Evolutionary conservation across 768 basidiomycete genomes (phyloP).

Genomic region (Leccinum obscurum): DNA sequence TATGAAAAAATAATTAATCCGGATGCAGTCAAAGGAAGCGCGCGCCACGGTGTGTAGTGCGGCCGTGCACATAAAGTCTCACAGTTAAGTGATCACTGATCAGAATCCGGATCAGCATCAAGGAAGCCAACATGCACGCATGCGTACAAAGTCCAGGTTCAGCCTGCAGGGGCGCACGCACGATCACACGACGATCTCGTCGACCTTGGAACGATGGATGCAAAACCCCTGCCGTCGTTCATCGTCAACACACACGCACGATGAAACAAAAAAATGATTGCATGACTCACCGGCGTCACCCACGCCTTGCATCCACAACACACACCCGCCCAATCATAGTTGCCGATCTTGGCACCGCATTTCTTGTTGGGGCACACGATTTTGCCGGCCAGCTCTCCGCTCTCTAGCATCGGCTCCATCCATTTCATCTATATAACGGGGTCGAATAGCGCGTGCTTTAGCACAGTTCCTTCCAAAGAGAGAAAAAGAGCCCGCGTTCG

Average conservation of each 20-base stretch:
- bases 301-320: conserved; percentile 90
- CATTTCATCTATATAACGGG: conserved; percentile 70
- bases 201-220: conserved; percentile 67
- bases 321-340: conserved; percentile 96
- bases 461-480: neutral
- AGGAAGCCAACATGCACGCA: neutral
- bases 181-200: conserved; percentile 47
- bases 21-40: neutral
- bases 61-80: neutral
- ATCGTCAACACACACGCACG: neutral
- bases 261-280: neutral
- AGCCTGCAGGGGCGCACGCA: neutral
- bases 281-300: conserved; percentile 72
- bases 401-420: conserved; percentile 84
- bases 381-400: conserved; percentile 84
- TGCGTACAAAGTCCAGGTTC: neutral
- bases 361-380: conserved; percentile 90
- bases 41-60: neutral
- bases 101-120: neutral
- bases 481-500: neutral
- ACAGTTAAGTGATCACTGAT: neutral
- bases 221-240: conserved; percentile 48
- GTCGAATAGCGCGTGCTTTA: neutral
- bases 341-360: conserved; percentile 89
- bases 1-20: neutral